Evolutionary conservation across 129 eudicot genomes (phyloP), one percentile per base, ranked within the genome.

Genomic region (Kitagawia praeruptora): DNA sequence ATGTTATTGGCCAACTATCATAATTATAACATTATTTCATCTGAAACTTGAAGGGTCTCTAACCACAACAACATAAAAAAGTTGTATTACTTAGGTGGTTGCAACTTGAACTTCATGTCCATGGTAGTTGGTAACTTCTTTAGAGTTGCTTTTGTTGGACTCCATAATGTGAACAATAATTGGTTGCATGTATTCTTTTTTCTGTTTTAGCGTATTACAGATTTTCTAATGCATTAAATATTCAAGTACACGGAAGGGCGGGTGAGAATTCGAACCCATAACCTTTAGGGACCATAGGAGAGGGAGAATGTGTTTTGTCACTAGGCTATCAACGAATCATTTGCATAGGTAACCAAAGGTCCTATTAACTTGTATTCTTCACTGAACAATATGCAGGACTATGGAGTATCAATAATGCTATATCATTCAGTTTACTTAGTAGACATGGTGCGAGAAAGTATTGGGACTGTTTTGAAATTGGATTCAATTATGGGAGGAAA

Each of bases 351-450:
- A 5, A 53, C 9, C 63, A 19, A 53, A 18, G 61, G 61, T 53
- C 10, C 61, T 18, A 53, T 18, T 53, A 1, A 53, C 28, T 40
- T 10, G 44, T 28, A 3, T 75, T 15, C 6, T 15, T 28, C 11
- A 37, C 47, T 34, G 38, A 23, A 74, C 38, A 6, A 51, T 37
- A 53, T 82, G 87, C 93, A 93, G 98, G 97, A 91, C 19, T 93
- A 89, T 85, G 96, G 89, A 72, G 89, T 93, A 27, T 89, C 89
- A 4, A 45, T 93, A 74, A 42, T 51, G 25, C 87, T 91, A 6
- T 93, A 89, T 78, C 89, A 86, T 18, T 63, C 97, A 4, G 85
- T 97, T 18, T 91, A 89, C 80, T 86, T 93, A 77, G 98, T 88
- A 23, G 91, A 88, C 54, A 81, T 88, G 76, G 83, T 78, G 67